phyloP scores from a whole-genome alignment of 139 green algal genomes.

The Chlorella sorokiniana region DNA sequence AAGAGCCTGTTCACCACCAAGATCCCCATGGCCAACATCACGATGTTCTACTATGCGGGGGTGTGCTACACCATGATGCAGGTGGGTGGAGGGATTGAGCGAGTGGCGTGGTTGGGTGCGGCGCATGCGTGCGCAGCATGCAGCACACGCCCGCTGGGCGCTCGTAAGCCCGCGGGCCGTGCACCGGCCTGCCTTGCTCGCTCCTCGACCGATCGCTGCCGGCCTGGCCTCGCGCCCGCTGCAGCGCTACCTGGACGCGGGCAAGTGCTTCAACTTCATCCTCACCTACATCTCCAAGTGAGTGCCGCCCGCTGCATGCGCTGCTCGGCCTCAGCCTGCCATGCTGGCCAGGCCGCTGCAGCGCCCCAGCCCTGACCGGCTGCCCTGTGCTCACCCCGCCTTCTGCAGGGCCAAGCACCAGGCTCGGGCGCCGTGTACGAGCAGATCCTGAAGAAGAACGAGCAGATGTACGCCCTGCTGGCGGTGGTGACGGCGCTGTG shows the following conservation, averaged over 20 bases:
- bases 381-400: neutral
- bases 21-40: slow-evolving; percentile 85
- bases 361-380: neutral
- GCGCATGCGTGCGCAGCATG: neutral
- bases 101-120: neutral
- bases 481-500: slow-evolving; percentile 84
- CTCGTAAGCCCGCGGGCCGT: neutral
- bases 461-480: slow-evolving; percentile 96
- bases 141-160: too few relatives aligned
- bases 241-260: slow-evolving; percentile 86
- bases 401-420: slow-evolving; percentile 75
- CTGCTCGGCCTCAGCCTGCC: too few relatives aligned
- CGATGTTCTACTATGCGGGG: slow-evolving; percentile 91
- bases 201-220: neutral
- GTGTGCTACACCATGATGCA: neutral
- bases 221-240: slow-evolving; percentile 95
- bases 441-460: slow-evolving; percentile 97
- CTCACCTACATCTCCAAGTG: slow-evolving; percentile 83
- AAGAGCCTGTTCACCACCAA: slow-evolving; percentile 75
- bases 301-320: neutral
- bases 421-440: slow-evolving; percentile 67
- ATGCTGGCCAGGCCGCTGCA: neutral
- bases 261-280: slow-evolving; percentile 85
- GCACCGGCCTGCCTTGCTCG: neutral
- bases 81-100: neutral